A percentile compares a stretch with the other conserved stretches of the same genome.
Evolutionary conservation across 2,329 filamentous ascomycete genomes (phyloP).

Genomic region (Arthrobotrys pseudoclavata): DNA sequence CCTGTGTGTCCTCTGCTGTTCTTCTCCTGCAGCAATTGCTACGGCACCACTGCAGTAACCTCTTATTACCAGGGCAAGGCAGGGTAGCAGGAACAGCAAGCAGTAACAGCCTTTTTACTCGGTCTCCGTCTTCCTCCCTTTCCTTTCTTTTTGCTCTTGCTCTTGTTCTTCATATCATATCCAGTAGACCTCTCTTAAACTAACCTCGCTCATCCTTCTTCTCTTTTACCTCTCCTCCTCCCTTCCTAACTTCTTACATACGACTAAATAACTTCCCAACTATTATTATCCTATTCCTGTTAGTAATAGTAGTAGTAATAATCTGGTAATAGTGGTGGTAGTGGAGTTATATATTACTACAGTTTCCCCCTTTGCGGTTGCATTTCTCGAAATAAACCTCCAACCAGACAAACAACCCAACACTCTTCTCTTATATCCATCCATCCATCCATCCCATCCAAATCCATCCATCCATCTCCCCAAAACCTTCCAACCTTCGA

Average conservation of each 20-base stretch:
- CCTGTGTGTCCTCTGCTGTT: background rate
- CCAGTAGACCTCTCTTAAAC: no score
- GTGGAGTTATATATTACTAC: background rate
- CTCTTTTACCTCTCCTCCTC: background rate
- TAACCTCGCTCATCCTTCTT: no score
- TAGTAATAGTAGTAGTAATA: no score
- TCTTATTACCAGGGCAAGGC: no score
- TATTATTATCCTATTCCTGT: background rate
- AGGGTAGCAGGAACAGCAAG: no score
- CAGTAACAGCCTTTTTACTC: no score
- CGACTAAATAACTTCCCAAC: no score
- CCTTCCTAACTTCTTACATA: background rate
- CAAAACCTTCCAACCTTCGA: background rate
- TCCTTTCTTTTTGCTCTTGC: no score
- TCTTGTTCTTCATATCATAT: no score
- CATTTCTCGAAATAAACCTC: slow-evolving; percentile 3
- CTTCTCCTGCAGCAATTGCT: slow-evolving; percentile 1
- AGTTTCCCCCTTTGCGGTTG: slow-evolving; percentile 20
- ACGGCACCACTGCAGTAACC: background rate
- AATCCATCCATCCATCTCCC: background rate
- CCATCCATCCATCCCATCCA: slow-evolving; percentile 17
- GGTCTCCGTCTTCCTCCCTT: no score
- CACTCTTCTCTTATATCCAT: background rate
- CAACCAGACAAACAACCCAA: background rate
- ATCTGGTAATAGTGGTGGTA: no score